Evolutionary conservation across 805 yeast genomes (phyloP).

Genomic region (Wickerhamiella spandovensis): DNA sequence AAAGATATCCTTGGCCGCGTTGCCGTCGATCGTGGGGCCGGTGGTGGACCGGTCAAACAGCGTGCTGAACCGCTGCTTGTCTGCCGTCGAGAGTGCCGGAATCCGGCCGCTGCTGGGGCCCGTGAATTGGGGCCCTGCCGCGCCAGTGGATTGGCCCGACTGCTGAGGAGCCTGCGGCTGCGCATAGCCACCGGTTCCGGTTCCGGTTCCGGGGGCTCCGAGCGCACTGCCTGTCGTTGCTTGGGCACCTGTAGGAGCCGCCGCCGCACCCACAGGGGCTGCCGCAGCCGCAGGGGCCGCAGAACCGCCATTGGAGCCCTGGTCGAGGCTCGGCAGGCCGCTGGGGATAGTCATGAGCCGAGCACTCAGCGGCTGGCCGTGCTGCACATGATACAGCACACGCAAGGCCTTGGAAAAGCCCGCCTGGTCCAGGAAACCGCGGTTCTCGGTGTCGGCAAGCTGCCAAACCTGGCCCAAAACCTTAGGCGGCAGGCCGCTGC

Average conservation of each 20-base stretch:
- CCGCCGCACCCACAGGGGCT: not conserved
- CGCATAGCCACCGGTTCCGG: not conserved
- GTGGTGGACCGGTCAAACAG: conserved; percentile 59
- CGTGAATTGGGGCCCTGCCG: conserved; percentile 6
- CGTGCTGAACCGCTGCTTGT: conserved; percentile 25
- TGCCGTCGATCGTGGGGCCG: conserved; percentile 58
- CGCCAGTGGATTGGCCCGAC: not conserved
- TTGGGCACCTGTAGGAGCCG: too few species aligned
- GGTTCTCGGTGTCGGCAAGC: conserved; percentile 75
- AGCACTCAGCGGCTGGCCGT: conserved; percentile 45
- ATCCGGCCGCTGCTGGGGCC: conserved; percentile 13
- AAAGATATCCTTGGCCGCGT: conserved; percentile 73
- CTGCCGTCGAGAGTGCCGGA: conserved; percentile 26
- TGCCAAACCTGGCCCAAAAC: conserved; percentile 88
- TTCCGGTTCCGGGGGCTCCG: not conserved
- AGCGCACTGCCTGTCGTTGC: not conserved
- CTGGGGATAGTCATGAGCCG: conserved; percentile 42
- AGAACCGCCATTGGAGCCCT: not conserved
- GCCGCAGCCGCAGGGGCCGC: too few species aligned
- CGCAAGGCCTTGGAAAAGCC: conserved; percentile 83
- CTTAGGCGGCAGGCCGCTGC: conserved; percentile 68
- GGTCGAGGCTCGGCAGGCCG: conserved; percentile 50
- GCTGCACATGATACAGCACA: conserved; percentile 75
- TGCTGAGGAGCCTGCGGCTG: not conserved
- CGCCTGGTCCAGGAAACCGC: conserved; percentile 67